phyloP scores from a whole-genome alignment of 2,329 filamentous ascomycete genomes.

The Epichloe scottii region DNA sequence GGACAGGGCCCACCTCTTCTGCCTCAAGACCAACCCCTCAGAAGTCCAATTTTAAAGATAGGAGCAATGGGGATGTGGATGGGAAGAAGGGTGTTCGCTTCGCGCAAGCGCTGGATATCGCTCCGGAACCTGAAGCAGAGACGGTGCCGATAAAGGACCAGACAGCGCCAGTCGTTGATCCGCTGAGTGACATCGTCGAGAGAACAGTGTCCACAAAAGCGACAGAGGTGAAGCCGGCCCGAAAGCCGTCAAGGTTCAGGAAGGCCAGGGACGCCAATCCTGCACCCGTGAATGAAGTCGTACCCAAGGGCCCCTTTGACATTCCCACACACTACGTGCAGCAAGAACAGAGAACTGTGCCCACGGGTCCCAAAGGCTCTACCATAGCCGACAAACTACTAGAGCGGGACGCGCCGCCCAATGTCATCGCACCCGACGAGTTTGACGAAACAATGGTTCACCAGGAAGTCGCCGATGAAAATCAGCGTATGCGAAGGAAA shows the following conservation, averaged over 20 bases:
- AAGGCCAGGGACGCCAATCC: conserved; percentile 20
- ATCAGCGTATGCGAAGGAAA: conserved; percentile 69
- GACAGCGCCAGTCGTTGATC: conserved; percentile 27
- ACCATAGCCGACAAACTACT: conserved; percentile 49
- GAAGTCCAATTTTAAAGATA: conserved; percentile 23
- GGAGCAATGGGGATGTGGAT: conserved; percentile 9
- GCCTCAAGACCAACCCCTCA: conserved; percentile 11
- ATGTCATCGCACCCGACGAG: conserved; percentile 40
- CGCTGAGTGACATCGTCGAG: conserved; percentile 42
- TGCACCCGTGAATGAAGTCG: conserved; percentile 3
- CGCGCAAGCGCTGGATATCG: conserved; percentile 60
- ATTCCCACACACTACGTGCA: conserved; percentile 28
- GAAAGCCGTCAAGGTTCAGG: conserved; percentile 40
- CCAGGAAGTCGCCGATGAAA: conserved; percentile 69
- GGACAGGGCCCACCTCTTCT: conserved; percentile 10
- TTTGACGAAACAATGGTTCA: conserved; percentile 58
- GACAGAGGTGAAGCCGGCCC: conserved; percentile 19
- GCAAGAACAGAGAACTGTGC: conserved; percentile 24
- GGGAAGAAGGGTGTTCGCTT: conserved; percentile 70
- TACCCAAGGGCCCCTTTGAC: conserved; percentile 31
- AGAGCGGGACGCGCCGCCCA: conserved; percentile 33
- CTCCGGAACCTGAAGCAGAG: conserved; percentile 23
- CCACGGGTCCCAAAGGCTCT: conserved; percentile 36
- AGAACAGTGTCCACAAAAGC: conserved; percentile 20
- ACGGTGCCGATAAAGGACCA: conserved; percentile 11